These are phyloP conservation scores for Fusarium tricinctum DNA, from an alignment of 2,329 filamentous ascomycete species.

Conservation along the genomic window DNA sequence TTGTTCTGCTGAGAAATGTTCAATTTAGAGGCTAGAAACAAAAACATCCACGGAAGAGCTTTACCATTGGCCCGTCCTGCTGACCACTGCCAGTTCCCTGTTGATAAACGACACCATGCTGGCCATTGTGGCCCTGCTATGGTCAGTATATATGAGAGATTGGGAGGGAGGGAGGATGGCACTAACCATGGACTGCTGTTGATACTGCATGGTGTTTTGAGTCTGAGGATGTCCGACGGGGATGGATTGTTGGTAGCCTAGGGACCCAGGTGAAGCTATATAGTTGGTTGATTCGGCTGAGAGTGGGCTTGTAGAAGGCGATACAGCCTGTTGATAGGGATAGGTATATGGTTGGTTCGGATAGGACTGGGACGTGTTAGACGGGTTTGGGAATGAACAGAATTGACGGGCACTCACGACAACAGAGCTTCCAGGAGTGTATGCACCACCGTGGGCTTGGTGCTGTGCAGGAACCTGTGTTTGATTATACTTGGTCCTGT, in stretches of 20 bases:
- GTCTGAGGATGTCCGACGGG: conserved; percentile 24
- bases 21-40: conserved; percentile 48
- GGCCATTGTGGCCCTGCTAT: conserved; percentile 34
- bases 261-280: conserved; percentile 17
- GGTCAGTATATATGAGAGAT: conserved; percentile 9
- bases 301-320: conserved; percentile 41
- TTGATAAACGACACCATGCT: conserved; percentile 41
- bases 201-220: conserved; percentile 43
- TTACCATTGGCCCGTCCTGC: conserved; percentile 49
- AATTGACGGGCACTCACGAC: conserved; percentile 27
- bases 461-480: conserved; percentile 26
- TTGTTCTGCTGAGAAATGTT: conserved; percentile 45
- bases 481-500: conserved; percentile 39
- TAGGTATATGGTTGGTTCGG: conserved; percentile 41
- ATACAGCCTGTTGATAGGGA: conserved; percentile 40
- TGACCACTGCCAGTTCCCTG: conserved; percentile 41
- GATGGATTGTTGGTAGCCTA: conserved; percentile 27
- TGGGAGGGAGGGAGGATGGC: no score
- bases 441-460: conserved; percentile 46
- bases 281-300: conserved; percentile 36
- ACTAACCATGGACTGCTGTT: conserved; percentile 42
- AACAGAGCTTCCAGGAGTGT: conserved; percentile 46
- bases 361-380: conserved; percentile 41
- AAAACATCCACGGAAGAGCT: conserved; percentile 49
- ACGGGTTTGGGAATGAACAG: background rate